These are phyloP conservation scores for Aurantiochytrium sp. DNA, from an alignment of 108 stramenopile genomes.

Conservation along the genomic window DNA sequence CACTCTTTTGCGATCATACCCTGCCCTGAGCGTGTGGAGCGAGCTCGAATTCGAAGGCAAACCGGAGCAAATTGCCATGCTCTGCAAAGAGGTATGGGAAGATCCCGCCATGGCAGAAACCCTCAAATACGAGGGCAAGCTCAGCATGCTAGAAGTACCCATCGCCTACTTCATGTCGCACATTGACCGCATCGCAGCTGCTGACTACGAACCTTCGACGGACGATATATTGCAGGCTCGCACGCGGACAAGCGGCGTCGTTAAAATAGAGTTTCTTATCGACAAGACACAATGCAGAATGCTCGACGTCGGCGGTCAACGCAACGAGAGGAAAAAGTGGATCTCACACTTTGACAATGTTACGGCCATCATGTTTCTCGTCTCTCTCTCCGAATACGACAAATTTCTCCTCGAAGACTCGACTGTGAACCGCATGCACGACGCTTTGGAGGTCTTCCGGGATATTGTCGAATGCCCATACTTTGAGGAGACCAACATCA, in stretches of 20 bases:
- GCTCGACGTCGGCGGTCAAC: constrained; percentile 57
- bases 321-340: constrained; percentile 64
- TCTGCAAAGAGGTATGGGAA: constrained; percentile 4
- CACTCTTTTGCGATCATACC: background rate
- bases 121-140: background rate
- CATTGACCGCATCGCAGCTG: background rate
- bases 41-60: background rate
- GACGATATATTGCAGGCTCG: constrained; percentile 6
- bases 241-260: background rate
- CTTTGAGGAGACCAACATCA: constrained; percentile 81
- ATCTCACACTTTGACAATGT: constrained; percentile 60
- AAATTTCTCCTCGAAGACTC: constrained; percentile 53
- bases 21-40: background rate
- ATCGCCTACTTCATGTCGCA: background rate
- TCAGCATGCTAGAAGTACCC: background rate
- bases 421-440: constrained; percentile 35
- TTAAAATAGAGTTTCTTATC: constrained; percentile 31
- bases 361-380: constrained; percentile 65
- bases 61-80: background rate
- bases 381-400: constrained; percentile 62
- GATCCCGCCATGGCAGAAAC: background rate
- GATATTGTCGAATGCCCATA: constrained; percentile 84
- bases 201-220: background rate
- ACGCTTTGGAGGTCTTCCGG: constrained; percentile 46
- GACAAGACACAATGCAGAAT: constrained; percentile 51